Conservation (phyloP, 305 asterid genomes). For the Fraxinus floribunda region DNA sequence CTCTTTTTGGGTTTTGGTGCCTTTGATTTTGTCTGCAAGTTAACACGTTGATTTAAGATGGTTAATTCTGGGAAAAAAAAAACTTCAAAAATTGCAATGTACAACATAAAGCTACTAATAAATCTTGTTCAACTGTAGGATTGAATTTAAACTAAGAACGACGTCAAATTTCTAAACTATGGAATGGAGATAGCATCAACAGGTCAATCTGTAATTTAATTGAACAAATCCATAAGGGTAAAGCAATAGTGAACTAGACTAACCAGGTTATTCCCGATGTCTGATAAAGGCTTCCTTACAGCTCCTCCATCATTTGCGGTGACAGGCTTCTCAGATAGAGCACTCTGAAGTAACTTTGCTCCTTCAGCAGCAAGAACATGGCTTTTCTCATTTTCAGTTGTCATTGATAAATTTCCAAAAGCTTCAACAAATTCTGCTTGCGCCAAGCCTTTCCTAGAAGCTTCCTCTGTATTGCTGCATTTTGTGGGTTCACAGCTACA, state of each 20-base stretch:
- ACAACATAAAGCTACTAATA: neutral
- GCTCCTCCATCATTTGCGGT: slow-evolving; percentile 37
- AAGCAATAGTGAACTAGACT: slow-evolving; percentile 19
- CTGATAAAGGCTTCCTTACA: slow-evolving; percentile 75
- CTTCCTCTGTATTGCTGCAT: slow-evolving; percentile 61
- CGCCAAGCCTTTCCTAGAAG: slow-evolving; percentile 10
- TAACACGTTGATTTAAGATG: neutral
- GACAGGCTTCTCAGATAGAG: slow-evolving; percentile 61
- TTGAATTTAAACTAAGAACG: no score
- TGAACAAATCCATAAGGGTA: neutral
- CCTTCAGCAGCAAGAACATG: slow-evolving; percentile 71
- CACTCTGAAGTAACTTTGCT: slow-evolving; percentile 76
- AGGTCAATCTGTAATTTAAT: no score
- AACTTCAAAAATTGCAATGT: neutral
- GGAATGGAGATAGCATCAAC: no score
- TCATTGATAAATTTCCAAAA: slow-evolving; percentile 22
- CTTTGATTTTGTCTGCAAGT: slow-evolving; percentile 49
- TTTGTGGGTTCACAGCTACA: slow-evolving; percentile 58
- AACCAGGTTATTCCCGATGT: slow-evolving; percentile 84
- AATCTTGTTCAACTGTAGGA: neutral
- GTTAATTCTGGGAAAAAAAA: neutral
- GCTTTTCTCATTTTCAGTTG: slow-evolving; percentile 45
- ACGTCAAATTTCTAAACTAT: no score
- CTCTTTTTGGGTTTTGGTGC: slow-evolving; percentile 58
- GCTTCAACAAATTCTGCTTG: slow-evolving; percentile 28